Evolutionary conservation across 2,329 filamentous ascomycete genomes (phyloP), one percentile per base, ranked within the genome.

Genomic region (Grosmannia clavigera): DNA sequence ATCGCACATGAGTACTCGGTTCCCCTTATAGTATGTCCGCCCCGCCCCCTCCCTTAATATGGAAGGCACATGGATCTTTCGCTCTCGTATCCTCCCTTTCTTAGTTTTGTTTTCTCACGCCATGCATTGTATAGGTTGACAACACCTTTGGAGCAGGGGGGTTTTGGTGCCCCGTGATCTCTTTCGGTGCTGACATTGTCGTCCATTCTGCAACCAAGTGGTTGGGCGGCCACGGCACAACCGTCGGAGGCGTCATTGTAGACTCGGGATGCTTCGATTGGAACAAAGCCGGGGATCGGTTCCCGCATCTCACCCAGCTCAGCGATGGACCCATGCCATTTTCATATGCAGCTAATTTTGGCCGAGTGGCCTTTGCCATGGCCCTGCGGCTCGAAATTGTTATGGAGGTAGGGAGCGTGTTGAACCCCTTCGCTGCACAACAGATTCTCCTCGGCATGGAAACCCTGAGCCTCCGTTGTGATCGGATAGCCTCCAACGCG

Each of bases 131-230:
- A 55, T 33, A 56, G 65, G 87, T 92, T 57, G 92, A 96, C 75
- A 96, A 96, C 78, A 96, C 92, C 10, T 96, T 96, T 67, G 92
- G 91, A 54, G 91, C 91, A 19, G 92, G 92, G 61, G 92, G 92
- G 55, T 96, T 88, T 79, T 94, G 89, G 71, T 77, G 86, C 65
- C 84, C 87, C 5, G 92, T 91, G 46, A 92, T 96, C 68, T 85
- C 91, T 22, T 87, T 95, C 72, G 92, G 92, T 60, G 92, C 88
- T 64, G 92, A 96, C 70, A 95, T 96, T 61, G 86, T 96, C 58
- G 89, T 96, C 27, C 91, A 96, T 79, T 92, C 88, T 40, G 90
- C 91, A 12, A 96, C 91, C 60, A 96, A 96, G 74, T 96, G 92
- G 92, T 96, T 96, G 64, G 92, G 92, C 60, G 92, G 92, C 50